Evolutionary conservation across 1,139 yeast species (phyloP), one percentile per base, ranked within the genome.

Genomic region (Sugiyamaella neomexicana): DNA sequence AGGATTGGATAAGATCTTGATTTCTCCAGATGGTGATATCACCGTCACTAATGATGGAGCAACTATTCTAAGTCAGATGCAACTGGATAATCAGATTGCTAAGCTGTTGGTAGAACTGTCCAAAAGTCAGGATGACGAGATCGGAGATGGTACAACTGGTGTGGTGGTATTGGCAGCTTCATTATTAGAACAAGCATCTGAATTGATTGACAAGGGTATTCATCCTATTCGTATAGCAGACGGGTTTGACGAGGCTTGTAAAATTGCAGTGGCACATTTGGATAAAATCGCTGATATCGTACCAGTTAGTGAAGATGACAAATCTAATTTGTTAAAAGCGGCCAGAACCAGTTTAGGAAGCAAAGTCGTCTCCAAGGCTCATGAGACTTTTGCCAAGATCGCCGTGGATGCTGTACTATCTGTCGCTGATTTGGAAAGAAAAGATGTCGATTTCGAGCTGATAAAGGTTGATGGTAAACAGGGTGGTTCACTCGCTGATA

Each of bases 111-210:
- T 93, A 40, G 97, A 95, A 74, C 80, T 95, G 64, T 89, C 97
- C 36, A 87, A 83, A 71, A 89, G 97, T 23, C 99, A 95, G 75
- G 99, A 95, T 72, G 97, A 93, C 68, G 99, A 95, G 74, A 90
- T 95, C 67, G 99, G 99, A 55, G 99, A 95, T 70, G 99, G 99
- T 68, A 95, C 99, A 41, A 95, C 99, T 2, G 99, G 99, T 66
- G 99, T 95, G 34, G 99, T 93, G 55, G 98, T 95, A 1, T 76
- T 95, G 52, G 98, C 99, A 1, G 89, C 96, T 63, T 96, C 98
- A 1, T 77, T 95, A 62, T 78, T 95, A 58, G 99, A 93, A 69
- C 97, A 93, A 74, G 97, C 99, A 1, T 75, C 87, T 56, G 98
- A 90, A 69, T 80, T 95, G 63, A 89, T 95, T 63, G 98, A 93